Base-by-base conservation (phyloP, 1,139 yeast genomes). In the Citeromyces siamensis region DNA sequence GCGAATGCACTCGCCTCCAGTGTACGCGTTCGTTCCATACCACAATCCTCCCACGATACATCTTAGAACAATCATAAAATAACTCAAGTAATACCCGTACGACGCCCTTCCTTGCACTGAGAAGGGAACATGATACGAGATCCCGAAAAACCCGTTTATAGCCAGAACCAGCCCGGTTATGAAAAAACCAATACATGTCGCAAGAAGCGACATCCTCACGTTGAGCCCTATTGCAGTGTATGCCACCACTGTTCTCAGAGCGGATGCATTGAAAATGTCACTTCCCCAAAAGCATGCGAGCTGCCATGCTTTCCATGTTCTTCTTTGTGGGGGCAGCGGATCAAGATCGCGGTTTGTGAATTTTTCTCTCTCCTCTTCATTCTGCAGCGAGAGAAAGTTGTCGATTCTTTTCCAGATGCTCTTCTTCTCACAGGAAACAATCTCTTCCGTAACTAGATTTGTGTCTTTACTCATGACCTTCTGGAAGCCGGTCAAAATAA, bases 121-220 rank as follows among this genome's bases (percentile, higher is more conserved):
- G 44, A 54, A 67, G 9, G 71, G 71, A 33, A 66, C 58, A 46
- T 64, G 68, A 55, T 62, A 67, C 38, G 59, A 60, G 19, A 50
- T 48, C 33, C 71, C 71, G 1, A 66, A 68, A 37, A 52, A 56
- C n/a, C 65, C 59, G 46, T 60, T 63, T 4, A 65, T 55, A 23
- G 59, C 41, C 6, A 70, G 61, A 40, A 60, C 52, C 9, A 52
- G 16, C 23, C 61, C 48, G 10, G 66, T 60, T 8, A 67, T 43
- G 14, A 60, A 47, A 45, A 64, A 66, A 35, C 69, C 71, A 16
- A 67, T 44, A 28, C 64, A 54, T 38, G 59, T 60, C 20, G 59
- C 55, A 16, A 64, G 60, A 40, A 66, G 56, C 6, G 65, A 54
- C 36, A 61, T 64, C n/a, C 59, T 55, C 37, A 61, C 62, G 28